Evolutionary conservation across 2,329 filamentous ascomycete genomes (phyloP).

Genomic region (Paecilomyces sp.): DNA sequence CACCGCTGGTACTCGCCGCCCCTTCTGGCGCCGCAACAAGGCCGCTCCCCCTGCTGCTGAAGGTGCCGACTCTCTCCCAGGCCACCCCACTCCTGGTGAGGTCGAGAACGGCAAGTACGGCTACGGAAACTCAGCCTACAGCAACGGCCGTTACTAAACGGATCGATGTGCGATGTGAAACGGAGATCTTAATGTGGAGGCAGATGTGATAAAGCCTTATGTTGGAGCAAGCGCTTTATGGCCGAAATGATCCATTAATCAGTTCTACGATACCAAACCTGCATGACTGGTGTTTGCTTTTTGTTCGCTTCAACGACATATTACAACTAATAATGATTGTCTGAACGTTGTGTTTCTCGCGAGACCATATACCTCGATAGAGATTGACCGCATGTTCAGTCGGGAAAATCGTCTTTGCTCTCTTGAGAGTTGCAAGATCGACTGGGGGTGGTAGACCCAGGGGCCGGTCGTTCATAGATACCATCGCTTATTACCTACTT

Average conservation of each 20-base stretch:
- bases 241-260: not conserved
- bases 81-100: conserved; percentile 32
- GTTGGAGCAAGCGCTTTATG: not conserved
- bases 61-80: conserved; percentile 28
- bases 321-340: not conserved
- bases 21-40: conserved; percentile 37
- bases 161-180: not conserved
- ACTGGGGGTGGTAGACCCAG: not conserved
- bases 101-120: conserved; percentile 24
- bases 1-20: conserved; percentile 48
- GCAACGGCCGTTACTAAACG: conserved; percentile 21
- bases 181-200: not conserved
- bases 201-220: not conserved
- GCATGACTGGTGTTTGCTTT: not conserved
- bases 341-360: not conserved
- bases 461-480: not conserved
- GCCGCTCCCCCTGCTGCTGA: conserved; percentile 29
- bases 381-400: not conserved
- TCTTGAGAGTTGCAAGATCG: not conserved
- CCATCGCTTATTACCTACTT: not conserved
- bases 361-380: not conserved
- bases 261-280: not conserved
- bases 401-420: not conserved
- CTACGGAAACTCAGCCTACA: conserved; percentile 23
- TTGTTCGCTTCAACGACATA: not conserved